Percentiles rank a stretch among this genome's conserved stretches.
These are phyloP conservation scores for Rhodamnia argentea DNA, from an alignment of 345 rosid species.

Conservation along the genomic window DNA sequence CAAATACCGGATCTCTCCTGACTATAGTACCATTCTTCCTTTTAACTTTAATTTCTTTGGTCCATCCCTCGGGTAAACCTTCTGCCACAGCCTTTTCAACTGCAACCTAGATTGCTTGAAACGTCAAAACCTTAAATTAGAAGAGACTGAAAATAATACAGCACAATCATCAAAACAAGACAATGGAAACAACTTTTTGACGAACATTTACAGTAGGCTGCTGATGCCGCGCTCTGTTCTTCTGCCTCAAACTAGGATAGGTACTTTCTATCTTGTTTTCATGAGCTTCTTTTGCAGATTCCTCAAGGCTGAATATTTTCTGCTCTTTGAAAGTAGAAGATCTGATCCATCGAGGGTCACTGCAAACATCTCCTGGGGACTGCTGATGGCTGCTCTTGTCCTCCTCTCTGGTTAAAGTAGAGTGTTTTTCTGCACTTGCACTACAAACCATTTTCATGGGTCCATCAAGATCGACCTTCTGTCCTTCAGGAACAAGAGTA, in stretches of 20 bases:
- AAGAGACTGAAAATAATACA: not conserved
- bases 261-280: not conserved
- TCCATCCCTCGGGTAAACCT: conserved; percentile 89
- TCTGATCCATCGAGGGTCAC: not conserved
- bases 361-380: not conserved
- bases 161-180: not conserved
- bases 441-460: not conserved
- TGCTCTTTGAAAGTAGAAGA: not conserved
- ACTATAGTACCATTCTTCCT: conserved; percentile 31
- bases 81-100: conserved; percentile 51
- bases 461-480: not conserved
- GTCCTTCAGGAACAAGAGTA: not conserved
- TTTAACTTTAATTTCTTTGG: conserved; percentile 53
- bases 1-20: conserved; percentile 66
- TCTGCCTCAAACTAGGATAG: not conserved
- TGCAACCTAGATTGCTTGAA: conserved; percentile 41
- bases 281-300: not conserved
- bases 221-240: not conserved
- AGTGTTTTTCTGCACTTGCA: not conserved
- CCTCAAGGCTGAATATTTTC: not conserved
- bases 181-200: not conserved
- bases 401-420: not conserved
- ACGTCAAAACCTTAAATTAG: conserved; percentile 6
- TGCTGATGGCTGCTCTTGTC: not conserved
- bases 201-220: conserved; percentile 15